These are phyloP conservation scores for Chrysoporthe cubensis DNA, from an alignment of 2,329 filamentous ascomycete species.

Conservation along the genomic window DNA sequence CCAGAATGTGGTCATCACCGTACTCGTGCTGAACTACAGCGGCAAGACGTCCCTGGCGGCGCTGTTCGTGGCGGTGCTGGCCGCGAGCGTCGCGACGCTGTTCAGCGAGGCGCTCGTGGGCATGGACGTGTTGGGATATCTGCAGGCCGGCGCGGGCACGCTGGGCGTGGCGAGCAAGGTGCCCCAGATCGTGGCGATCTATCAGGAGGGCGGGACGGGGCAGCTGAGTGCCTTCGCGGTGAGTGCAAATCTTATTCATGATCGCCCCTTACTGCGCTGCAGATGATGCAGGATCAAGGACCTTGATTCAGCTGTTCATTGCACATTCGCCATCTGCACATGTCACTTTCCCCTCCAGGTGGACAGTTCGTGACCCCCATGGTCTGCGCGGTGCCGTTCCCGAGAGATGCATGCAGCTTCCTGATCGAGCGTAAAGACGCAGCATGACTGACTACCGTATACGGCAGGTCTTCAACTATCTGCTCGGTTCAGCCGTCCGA, in stretches of 20 bases:
- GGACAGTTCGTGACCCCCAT: neutral
- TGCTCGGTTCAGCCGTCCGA: slow-evolving; percentile 86
- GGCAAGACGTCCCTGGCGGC: slow-evolving; percentile 71
- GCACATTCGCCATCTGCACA: slow-evolving; percentile 1
- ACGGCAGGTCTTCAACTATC: slow-evolving; percentile 97
- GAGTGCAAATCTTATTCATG: slow-evolving; percentile 44
- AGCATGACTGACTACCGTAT: slow-evolving; percentile 23
- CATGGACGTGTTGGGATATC: slow-evolving; percentile 68
- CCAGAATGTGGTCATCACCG: slow-evolving; percentile 89
- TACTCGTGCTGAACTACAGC: slow-evolving; percentile 83
- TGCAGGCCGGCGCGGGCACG: slow-evolving; percentile 84
- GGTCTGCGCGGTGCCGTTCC: neutral
- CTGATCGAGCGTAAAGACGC: neutral
- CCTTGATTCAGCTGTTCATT: neutral
- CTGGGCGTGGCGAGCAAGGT: slow-evolving; percentile 88
- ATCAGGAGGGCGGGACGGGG: slow-evolving; percentile 82
- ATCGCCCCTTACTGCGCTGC: neutral
- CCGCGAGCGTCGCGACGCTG: slow-evolving; percentile 69
- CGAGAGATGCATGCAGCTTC: slow-evolving; percentile 17
- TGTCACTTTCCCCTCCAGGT: slow-evolving; percentile 15
- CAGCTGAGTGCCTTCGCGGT: slow-evolving; percentile 97
- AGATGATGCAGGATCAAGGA: neutral
- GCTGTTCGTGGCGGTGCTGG: slow-evolving; percentile 77
- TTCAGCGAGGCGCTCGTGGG: slow-evolving; percentile 69
- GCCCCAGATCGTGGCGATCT: slow-evolving; percentile 89